Evolutionary conservation across 441 rosid species (phyloP), one percentile per base, ranked within the genome.

Genomic region (Populus hybrid): DNA sequence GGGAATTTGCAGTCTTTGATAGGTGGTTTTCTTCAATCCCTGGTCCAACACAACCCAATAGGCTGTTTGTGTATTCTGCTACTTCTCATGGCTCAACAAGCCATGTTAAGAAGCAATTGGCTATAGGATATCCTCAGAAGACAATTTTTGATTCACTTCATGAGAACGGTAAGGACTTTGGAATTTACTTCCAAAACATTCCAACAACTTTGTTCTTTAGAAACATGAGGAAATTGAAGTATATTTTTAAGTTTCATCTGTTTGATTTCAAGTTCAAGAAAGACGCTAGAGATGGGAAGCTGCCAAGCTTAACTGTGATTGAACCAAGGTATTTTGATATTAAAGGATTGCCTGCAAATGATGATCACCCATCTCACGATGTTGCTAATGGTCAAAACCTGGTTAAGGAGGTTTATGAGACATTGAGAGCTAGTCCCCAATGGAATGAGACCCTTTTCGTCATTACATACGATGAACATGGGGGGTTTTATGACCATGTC

Each of bases 1-100:
- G 81, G 14, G 94, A 95, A 74, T 95, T 91, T 56, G 97, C 98
- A 1, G 92, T 90, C n/a, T 95, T 91, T 53, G 97, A 95, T 82
- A 86, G 97, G 20, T 95, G 99, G 99, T 95, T 95, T 81, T 91
- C 94, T 73, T 92, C 99, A 1, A 93, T 95, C 36, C 98, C 99
- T 7, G 99, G 99, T 45, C 98, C 99, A 21, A 95, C 97, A 21
- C 99, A 95, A 76, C 99, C 98, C 65, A 95, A 95, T 76, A 89
- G 99, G 75, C 82, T 95, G 11, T 95, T 91, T 56, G 95, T 89
- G 3, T 95, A 95, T 73, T 95, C 99, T 2, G 97, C 97, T 63
- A 93, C 98, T 35, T 95, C 99, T 24, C 98, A 93, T 81, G 99
- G 99, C 78, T 89, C 99, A 11, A 94, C 94, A 14, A 87, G 97